Evolutionary conservation across 768 basidiomycete species (phyloP).

Genomic region (Hygrophoropsis aurantiaca): DNA sequence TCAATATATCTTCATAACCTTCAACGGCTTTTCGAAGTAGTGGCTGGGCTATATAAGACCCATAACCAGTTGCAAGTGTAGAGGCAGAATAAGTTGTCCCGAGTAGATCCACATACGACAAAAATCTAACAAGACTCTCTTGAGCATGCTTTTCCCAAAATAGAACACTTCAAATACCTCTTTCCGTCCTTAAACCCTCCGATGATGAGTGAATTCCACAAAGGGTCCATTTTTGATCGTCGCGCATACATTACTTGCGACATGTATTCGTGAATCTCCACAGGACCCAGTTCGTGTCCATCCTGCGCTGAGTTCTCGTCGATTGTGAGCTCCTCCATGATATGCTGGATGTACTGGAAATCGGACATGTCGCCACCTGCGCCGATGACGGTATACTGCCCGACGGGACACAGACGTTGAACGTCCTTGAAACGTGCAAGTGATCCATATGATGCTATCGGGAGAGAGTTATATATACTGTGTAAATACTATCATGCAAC

Average conservation of each 20-base stretch:
- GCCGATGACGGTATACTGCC: constrained; percentile 82
- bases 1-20: constrained; percentile 68
- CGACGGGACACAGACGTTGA: constrained; percentile 83
- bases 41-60: constrained; percentile 90
- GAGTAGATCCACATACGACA: constrained; percentile 91
- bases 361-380: constrained; percentile 98
- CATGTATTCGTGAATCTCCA: constrained; percentile 91
- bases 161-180: constrained; percentile 50
- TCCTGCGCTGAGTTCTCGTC: constrained; percentile 83
- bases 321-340: constrained; percentile 75
- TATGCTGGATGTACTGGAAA: constrained; percentile 86
- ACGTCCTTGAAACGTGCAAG: constrained; percentile 96
- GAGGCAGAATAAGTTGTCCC: constrained; percentile 96
- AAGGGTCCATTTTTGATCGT: constrained; percentile 84
- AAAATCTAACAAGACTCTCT: constrained; percentile 60
- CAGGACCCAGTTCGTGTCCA: constrained; percentile 79
- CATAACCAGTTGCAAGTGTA: constrained; percentile 94
- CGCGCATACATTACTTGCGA: constrained; percentile 88
- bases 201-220: constrained; percentile 94
- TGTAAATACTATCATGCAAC: neutral
- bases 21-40: constrained; percentile 90
- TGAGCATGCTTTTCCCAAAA: neutral
- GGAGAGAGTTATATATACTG: neutral
- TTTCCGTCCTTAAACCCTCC: constrained; percentile 88
- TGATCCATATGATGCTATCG: constrained; percentile 89